A percentile compares a stretch with the other conserved stretches of the same genome.
Conservation (phyloP, 768 basidiomycete genomes). For the Leccinum longicurvipes region DNA sequence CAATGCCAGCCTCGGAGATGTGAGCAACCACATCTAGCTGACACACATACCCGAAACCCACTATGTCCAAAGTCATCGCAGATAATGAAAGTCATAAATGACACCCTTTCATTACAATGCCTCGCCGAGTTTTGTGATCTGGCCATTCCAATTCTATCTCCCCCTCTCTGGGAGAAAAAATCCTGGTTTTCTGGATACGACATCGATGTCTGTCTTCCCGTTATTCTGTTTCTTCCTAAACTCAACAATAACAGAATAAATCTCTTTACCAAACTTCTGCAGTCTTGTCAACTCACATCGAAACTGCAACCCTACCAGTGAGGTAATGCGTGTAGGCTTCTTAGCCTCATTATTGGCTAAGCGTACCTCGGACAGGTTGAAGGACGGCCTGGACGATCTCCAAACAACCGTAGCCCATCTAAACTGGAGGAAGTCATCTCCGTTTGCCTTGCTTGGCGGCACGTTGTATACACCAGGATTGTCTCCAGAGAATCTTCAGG, state of each 20-base stretch:
- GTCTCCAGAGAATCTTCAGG: conserved; percentile 27
- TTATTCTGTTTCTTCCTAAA: conserved; percentile 3
- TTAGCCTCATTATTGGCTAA: not conserved
- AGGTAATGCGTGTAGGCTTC: conserved; percentile 39
- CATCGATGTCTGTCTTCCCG: conserved; percentile 19
- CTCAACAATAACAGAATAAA: conserved; percentile 25
- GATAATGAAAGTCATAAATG: conserved; percentile 52
- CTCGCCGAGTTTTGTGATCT: conserved; percentile 49
- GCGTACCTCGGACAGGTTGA: conserved; percentile 28
- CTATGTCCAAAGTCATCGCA: conserved; percentile 30
- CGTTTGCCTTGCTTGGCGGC: conserved; percentile 57
- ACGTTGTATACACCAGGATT: conserved; percentile 40
- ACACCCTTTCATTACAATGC: conserved; percentile 54
- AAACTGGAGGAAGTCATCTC: conserved; percentile 50
- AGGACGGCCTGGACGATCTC: conserved; percentile 38
- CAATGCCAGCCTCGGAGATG: conserved; percentile 39
- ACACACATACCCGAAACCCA: conserved; percentile 1
- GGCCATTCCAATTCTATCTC: conserved; percentile 48
- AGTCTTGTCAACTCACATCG: conserved; percentile 55
- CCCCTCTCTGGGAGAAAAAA: conserved; percentile 40
- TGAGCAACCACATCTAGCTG: conserved; percentile 29
- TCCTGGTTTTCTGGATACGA: conserved; percentile 24
- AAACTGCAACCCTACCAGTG: conserved; percentile 55
- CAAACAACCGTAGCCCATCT: conserved; percentile 44
- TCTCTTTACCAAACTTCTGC: conserved; percentile 53